phyloP scores from a whole-genome alignment of 2,329 filamentous ascomycete genomes.

The Pseudofabraea citricarpa region DNA sequence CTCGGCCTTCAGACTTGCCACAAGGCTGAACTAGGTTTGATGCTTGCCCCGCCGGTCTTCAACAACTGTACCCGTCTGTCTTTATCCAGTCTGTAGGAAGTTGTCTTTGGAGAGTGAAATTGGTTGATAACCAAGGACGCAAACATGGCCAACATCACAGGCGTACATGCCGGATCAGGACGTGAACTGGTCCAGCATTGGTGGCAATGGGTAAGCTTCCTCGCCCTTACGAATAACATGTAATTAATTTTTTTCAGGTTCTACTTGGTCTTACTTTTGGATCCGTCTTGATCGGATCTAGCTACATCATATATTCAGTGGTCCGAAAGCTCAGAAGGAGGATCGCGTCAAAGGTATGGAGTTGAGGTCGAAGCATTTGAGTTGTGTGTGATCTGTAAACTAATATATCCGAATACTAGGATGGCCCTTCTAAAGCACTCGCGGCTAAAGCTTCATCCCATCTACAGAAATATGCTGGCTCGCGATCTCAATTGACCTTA shows the following conservation, averaged over 20 bases:
- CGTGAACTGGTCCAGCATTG: slow-evolving; percentile 30
- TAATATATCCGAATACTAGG: not conserved
- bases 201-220: slow-evolving; percentile 34
- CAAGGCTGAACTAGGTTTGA: no score
- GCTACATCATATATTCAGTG: slow-evolving; percentile 26
- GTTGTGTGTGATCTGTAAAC: no score
- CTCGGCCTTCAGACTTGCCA: no score
- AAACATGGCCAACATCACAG: slow-evolving; percentile 11
- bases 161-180: slow-evolving; percentile 28
- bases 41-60: no score
- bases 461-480: slow-evolving; percentile 8
- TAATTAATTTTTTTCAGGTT: no score
- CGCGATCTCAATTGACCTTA: slow-evolving; percentile 1
- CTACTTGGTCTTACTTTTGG: slow-evolving; percentile 29
- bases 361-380: no score
- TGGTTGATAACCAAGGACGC: no score
- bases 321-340: slow-evolving; percentile 15
- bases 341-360: no score
- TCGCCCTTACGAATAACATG: slow-evolving; percentile 16
- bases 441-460: slow-evolving; percentile 1
- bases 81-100: no score
- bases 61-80: no score
- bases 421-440: slow-evolving; percentile 11
- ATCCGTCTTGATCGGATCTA: slow-evolving; percentile 23
- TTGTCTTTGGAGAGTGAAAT: no score